Base-by-base conservation (phyloP, 352 stramenopile species). In the Pythium biforme region DNA sequence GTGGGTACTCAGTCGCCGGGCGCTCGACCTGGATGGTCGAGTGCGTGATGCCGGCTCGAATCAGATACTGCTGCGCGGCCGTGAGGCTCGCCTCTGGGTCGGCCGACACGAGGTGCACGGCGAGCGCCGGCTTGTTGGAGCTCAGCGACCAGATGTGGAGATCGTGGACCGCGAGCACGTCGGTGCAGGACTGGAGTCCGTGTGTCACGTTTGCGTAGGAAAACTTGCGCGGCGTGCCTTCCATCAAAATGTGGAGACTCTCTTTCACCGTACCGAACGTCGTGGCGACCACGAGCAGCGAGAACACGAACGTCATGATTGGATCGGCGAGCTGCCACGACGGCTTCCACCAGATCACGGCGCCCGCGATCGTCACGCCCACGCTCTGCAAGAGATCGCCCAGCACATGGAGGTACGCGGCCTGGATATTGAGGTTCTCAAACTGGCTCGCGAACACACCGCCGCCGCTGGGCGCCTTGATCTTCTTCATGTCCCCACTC, bases 91-190 rank as follows among this genome's bases (percentile, higher is more conserved):
- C 76, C 55, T 92, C 83, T 3, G 76, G 67, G 33, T 90, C 76
- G 34, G 78, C 72, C 26, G 75, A 89, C 22, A 91, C 62, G 46
- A 98, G 69, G 73, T 99, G 97, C 31, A 98, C 95, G 56, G 88
- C 98, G 23, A 99, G 74, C 22, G 88, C 88, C 12, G 81, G 79
- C 33, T 92, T 68, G 1, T 95, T 94, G 15, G 96, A 83, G 33
- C 88, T 98, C 49, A 99, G 90, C 52, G 77, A 96, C 97, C 97
- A 99, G 61, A 99, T 97, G 79, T 99, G 97, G 62, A 99, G 75
- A 73, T 99, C 94, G 76, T 99, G 97, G 17, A 99, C 90, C 58
- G 97, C 85, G 8, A 81, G 68, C 6, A 99, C 95, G 1, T 88
- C 82, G 17, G 70, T 47, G 52, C 98, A 86, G n/a, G 41, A 54